Evolutionary conservation across 2,329 filamentous ascomycete genomes (phyloP).

Genomic region (Claviceps sp.): DNA sequence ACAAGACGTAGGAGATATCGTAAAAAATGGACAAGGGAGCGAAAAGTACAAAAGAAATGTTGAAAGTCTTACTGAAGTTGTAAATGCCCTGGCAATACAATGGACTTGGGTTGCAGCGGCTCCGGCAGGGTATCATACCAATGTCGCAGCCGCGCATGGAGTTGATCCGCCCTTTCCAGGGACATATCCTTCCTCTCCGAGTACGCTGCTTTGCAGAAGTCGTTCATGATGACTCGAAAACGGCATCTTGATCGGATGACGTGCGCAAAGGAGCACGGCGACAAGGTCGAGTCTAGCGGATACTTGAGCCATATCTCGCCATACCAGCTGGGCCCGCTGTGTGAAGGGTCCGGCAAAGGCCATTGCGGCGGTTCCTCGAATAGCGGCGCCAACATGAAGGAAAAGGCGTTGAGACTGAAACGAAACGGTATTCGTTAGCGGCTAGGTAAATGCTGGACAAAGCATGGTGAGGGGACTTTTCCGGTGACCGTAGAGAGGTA

Average conservation of each 20-base stretch:
- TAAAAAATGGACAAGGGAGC: not conserved
- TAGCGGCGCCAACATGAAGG: slow-evolving; percentile 15
- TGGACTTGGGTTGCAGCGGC: slow-evolving; percentile 14
- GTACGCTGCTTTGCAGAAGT: slow-evolving; percentile 12
- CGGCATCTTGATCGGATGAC: slow-evolving; percentile 15
- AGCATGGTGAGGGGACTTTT: too few relatives aligned
- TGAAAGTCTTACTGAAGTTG: slow-evolving; percentile 21
- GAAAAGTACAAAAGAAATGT: not conserved
- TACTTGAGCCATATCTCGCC: slow-evolving; percentile 25
- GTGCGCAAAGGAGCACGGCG: slow-evolving; percentile 14
- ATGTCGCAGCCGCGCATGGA: slow-evolving; percentile 9
- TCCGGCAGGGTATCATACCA: slow-evolving; percentile 18
- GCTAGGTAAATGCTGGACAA: not conserved
- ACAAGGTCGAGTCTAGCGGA: slow-evolving; percentile 12
- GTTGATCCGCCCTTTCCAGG: slow-evolving; percentile 10
- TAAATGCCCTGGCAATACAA: slow-evolving; percentile 21
- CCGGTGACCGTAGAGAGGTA: not conserved
- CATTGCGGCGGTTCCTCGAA: slow-evolving; percentile 17
- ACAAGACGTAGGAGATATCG: too few relatives aligned
- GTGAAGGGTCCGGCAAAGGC: slow-evolving; percentile 16
- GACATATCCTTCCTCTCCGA: slow-evolving; percentile 7
- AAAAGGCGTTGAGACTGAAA: slow-evolving; percentile 13
- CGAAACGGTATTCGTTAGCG: not conserved
- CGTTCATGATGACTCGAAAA: slow-evolving; percentile 22
- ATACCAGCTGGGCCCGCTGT: slow-evolving; percentile 15